Conservation (phyloP, 768 basidiomycete species). For the Thelephora aurantiotincta region DNA sequence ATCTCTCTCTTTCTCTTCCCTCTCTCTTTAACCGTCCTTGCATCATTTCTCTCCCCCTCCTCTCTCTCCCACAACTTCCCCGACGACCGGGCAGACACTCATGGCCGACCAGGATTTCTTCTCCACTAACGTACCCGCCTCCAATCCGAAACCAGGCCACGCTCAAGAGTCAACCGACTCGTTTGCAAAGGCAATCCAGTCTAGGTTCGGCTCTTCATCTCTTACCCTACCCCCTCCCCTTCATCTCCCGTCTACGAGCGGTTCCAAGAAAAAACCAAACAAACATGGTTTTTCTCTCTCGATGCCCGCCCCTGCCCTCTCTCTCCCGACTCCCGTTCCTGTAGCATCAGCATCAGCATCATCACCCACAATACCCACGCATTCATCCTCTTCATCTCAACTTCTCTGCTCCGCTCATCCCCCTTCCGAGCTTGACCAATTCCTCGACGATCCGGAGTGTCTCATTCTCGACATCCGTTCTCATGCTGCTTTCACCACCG, state of each 20-base stretch:
- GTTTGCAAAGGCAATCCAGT: not conserved
- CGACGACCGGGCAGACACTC: too few species aligned
- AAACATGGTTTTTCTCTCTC: too few species aligned
- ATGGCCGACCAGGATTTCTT: not conserved
- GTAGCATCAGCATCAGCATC: conserved; percentile 4
- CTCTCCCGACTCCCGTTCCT: conserved; percentile 10
- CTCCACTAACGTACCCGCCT: not conserved
- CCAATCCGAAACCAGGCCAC: not conserved
- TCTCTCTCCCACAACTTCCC: too few species aligned
- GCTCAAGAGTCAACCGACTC: not conserved
- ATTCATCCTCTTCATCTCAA: conserved; percentile 4
- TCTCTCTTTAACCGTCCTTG: not conserved
- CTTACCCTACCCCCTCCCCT: not conserved
- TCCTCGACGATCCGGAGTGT: conserved; percentile 21
- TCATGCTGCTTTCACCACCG: conserved; percentile 53
- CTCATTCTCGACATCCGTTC: conserved; percentile 86
- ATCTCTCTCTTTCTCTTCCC: not conserved
- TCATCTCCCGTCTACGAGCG: not conserved
- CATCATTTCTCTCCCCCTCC: not conserved
- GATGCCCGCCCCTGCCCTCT: not conserved
- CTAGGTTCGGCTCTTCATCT: not conserved
- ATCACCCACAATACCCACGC: conserved; percentile 8
- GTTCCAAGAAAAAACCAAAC: too few species aligned
- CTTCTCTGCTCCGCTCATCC: conserved; percentile 9
- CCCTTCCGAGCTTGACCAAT: conserved; percentile 17